A percentile compares a stretch with the other conserved stretches of the same genome.
These are phyloP conservation scores for Kodamaea nitidulidarum DNA, from an alignment of 805 yeast genomes.

Conservation along the genomic window DNA sequence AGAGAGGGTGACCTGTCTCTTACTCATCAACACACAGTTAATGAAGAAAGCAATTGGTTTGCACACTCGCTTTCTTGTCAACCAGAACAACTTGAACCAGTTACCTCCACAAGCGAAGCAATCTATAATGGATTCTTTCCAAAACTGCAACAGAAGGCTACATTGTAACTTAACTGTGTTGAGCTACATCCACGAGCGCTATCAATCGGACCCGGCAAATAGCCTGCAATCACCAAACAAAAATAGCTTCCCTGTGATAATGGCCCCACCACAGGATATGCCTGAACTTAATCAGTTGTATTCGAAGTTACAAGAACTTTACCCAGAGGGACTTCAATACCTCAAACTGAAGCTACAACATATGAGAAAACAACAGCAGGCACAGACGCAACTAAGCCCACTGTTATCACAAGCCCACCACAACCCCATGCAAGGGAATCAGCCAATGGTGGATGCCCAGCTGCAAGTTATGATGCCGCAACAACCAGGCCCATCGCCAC, in stretches of 20 bases:
- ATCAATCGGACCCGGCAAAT: constrained; percentile 27
- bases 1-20: constrained; percentile 40
- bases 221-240: constrained; percentile 26
- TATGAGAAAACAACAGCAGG: constrained; percentile 30
- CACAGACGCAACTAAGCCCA: constrained; percentile 10
- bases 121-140: constrained; percentile 32
- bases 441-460: constrained; percentile 24
- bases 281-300: constrained; percentile 50
- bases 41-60: constrained; percentile 38
- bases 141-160: constrained; percentile 37
- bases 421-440: constrained; percentile 26
- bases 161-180: constrained; percentile 41
- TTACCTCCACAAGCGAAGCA: constrained; percentile 31
- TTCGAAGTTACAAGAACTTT: constrained; percentile 44
- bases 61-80: constrained; percentile 32
- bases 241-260: constrained; percentile 44
- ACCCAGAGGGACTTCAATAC: constrained; percentile 50
- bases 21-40: constrained; percentile 40
- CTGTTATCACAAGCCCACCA: constrained; percentile 9
- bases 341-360: constrained; percentile 38
- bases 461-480: constrained; percentile 12
- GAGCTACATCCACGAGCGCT: constrained; percentile 35
- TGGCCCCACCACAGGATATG: constrained; percentile 52
- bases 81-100: constrained; percentile 31
- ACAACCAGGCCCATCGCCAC: constrained; percentile 5